Evolutionary conservation across 1,139 yeast genomes (phyloP), one percentile per base, ranked within the genome.

Genomic region (Yamadazyma blattariae): DNA sequence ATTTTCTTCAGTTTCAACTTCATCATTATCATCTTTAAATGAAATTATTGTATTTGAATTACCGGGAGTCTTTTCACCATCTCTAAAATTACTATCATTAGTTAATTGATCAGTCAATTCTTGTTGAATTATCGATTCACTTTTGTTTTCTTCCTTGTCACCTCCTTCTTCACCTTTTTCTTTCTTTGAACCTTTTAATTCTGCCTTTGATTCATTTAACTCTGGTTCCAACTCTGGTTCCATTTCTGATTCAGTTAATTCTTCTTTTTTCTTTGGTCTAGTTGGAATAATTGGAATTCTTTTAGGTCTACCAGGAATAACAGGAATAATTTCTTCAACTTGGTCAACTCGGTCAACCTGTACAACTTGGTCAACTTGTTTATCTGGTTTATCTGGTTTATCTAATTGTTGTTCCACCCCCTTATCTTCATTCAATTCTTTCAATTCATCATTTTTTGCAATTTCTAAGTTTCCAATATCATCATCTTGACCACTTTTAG

Each of bases 1-100:
- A 2, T 61, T 52, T 11, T 47, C 41, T 12, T 47, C 54, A 6
- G 46, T 38, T 2, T 40, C 46, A 7, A 37, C 35, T n/a, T 45
- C 47, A 5, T 48, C 58, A 13, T 52, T 53, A 25, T 48, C 58
- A 34, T 60, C 59, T 40, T 64, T 64, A 44, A 64, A 58, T 3
- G 61, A 42, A 7, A 51, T 52, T 36, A 59, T 61, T 2, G 64
- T 57, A 17, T 55, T 56, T 0, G 64, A 51, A 30, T 59, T 63
- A 3, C 65, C 67, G 2, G 69, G 69, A 1, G 70, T 64, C 30
- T 51, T 58, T 24, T 63, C 69, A 1, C 66, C 69, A 40, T 64
- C 70, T 26, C 16, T 16, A 5, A n/a, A n/a, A n/a, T n/a, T n/a
- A n/a, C n/a, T n/a, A n/a, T n/a, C n/a, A n/a, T n/a, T n/a, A n/a